phyloP scores from a whole-genome alignment of 257 asterid species.

The Leonotis leonurus region DNA sequence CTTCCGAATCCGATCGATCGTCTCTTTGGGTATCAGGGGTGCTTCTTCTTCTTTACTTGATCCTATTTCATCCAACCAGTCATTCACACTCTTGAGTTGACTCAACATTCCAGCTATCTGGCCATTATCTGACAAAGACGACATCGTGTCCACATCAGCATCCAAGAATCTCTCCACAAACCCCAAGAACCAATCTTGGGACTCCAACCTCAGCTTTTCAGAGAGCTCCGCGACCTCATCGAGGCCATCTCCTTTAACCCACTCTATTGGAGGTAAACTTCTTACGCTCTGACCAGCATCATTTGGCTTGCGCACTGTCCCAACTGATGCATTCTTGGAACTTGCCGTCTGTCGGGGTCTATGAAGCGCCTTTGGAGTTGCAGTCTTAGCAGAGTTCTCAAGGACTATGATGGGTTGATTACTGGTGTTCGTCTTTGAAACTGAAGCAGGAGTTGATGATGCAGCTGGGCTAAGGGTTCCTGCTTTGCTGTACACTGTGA shows the following conservation, averaged over 20 bases:
- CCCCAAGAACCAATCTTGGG: slow-evolving; percentile 93
- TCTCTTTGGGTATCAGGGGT: slow-evolving; percentile 50
- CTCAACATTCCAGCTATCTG: slow-evolving; percentile 93
- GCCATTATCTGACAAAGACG: slow-evolving; percentile 73
- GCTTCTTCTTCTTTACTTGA: slow-evolving; percentile 55
- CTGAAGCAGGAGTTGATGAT: slow-evolving; percentile 31
- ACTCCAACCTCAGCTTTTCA: slow-evolving; percentile 50
- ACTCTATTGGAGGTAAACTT: slow-evolving; percentile 51
- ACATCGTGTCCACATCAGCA: slow-evolving; percentile 69
- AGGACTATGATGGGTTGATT: slow-evolving; percentile 62
- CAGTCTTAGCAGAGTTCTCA: slow-evolving; percentile 49
- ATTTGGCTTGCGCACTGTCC: slow-evolving; percentile 35
- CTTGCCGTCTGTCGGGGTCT: slow-evolving; percentile 44
- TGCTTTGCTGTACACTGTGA: slow-evolving; percentile 55
- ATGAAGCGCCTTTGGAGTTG: slow-evolving; percentile 31
- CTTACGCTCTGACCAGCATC: slow-evolving; percentile 46
- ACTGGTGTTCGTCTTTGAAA: slow-evolving; percentile 28
- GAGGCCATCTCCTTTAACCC: slow-evolving; percentile 85
- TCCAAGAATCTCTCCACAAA: slow-evolving; percentile 90
- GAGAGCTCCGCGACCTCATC: slow-evolving; percentile 86
- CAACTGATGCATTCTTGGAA: slow-evolving; percentile 38
- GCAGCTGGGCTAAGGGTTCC: slow-evolving; percentile 25
- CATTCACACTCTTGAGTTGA: slow-evolving; percentile 90
- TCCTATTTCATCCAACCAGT: slow-evolving; percentile 87
- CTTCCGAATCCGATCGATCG: slow-evolving; percentile 77